Percentiles rank a stretch among this genome's conserved stretches.
phyloP scores from a whole-genome alignment of 495 filamentous ascomycete genomes.

The Aspergillus steynii region DNA sequence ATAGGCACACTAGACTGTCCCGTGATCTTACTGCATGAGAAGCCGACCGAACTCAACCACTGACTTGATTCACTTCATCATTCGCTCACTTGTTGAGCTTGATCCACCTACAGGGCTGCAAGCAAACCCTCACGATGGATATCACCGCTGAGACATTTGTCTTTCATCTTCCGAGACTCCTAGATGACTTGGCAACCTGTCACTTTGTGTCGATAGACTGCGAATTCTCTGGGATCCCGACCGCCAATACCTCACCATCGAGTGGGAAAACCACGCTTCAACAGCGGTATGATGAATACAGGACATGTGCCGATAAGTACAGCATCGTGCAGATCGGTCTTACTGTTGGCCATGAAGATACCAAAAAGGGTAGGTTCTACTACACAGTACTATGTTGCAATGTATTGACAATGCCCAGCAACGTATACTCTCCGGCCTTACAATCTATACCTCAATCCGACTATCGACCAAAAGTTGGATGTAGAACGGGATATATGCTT shows the following conservation, averaged over 20 bases:
- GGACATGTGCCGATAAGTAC: slow-evolving; percentile 66
- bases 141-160: slow-evolving; percentile 56
- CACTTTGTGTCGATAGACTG: slow-evolving; percentile 73
- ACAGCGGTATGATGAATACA: slow-evolving; percentile 65
- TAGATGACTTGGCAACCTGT: slow-evolving; percentile 57
- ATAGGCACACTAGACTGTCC: no score
- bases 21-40: no score
- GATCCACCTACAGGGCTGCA: no score
- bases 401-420: slow-evolving; percentile 29
- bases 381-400: slow-evolving; percentile 3
- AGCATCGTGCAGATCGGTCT: slow-evolving; percentile 77
- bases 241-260: slow-evolving; percentile 24
- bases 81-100: no score
- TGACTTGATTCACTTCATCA: no score
- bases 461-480: slow-evolving; percentile 46
- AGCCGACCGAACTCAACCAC: no score
- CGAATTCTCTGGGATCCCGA: slow-evolving; percentile 71
- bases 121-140: slow-evolving; percentile 54
- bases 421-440: slow-evolving; percentile 65
- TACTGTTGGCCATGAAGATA: slow-evolving; percentile 61
- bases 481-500: slow-evolving; percentile 57
- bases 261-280: slow-evolving; percentile 49
- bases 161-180: slow-evolving; percentile 55
- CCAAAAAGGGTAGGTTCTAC: slow-evolving; percentile 36
- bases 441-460: slow-evolving; percentile 66